Evolutionary conservation across 225 moss, liverwort and hornwort genomes (phyloP), one percentile per base, ranked within the genome.

Genomic region (Sphagnum tenellum): DNA sequence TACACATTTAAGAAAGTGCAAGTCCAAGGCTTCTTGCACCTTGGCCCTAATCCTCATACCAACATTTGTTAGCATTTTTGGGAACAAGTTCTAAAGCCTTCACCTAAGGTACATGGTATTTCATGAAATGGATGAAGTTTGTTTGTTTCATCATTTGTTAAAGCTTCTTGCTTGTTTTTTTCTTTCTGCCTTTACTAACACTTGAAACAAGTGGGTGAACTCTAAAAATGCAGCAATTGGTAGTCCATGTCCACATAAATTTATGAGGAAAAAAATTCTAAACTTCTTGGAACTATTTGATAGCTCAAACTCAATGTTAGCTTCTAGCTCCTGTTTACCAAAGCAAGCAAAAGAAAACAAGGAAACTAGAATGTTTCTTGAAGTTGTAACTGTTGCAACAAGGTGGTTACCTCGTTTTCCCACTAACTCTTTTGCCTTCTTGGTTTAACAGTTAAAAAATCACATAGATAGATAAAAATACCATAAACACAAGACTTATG

Each of bases 41-140:
- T 90, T 93, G 52, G 79, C 90, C 73, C 93, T 78, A 54, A 99
- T 99, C 70, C 90, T 88, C 62, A 90, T 87, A 64, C 98, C 98
- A 56, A 93, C 90, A 73, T 99, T 99, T 61, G 98, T 99, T 48
- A 89, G 87, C 69, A 99, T 83, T 83, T 77, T 89, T 93, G 52
- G 87, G 83, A 60, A 99, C 76, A 66, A 93, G 98, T 72, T 79
- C 94, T 66, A 99, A 71, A 64, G 79, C 70, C 75, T 88, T 79
- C 59, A 91, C 80, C 98, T 93, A 99, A 46, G 75, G 66, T 66
- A n/a, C n/a, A n/a, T n/a, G 89, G 77, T 63, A 71, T 67, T 61
- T 71, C 72, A 54, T 87, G 89, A 64, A 78, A 76, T 49, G 70
- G 70, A 61, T 91, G 75, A 50, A 62, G 66, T 50, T 68, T 67